phyloP scores from a whole-genome alignment of 306 rosid genomes.

The Fagus crenata region DNA sequence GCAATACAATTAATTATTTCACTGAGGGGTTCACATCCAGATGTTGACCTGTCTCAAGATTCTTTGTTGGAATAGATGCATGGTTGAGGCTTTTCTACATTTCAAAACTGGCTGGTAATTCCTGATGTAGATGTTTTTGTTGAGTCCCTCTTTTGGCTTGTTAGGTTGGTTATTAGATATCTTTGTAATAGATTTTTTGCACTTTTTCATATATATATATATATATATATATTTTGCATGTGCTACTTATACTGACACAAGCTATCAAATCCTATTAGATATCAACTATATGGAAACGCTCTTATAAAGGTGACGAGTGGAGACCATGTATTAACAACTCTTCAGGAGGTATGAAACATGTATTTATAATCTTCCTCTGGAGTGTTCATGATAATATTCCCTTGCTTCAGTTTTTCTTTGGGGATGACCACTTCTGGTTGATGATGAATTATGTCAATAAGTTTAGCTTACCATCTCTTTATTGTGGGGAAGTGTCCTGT shows the following conservation, averaged over 20 bases:
- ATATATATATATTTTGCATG: background rate
- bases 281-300: constrained; percentile 83
- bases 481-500: background rate
- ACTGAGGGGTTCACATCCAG: background rate
- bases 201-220: background rate
- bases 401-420: background rate
- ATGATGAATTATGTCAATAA: background rate
- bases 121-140: background rate
- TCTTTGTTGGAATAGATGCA: background rate
- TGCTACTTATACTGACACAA: constrained; percentile 31
- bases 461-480: background rate
- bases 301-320: constrained; percentile 75
- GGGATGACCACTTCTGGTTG: background rate
- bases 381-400: background rate
- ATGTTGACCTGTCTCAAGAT: constrained; percentile 6
- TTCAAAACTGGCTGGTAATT: background rate
- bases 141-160: constrained; percentile 25
- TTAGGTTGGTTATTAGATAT: constrained; percentile 15
- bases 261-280: constrained; percentile 51
- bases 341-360: constrained; percentile 54
- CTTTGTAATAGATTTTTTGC: constrained; percentile 12
- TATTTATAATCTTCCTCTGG: background rate
- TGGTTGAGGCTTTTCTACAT: background rate
- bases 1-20: background rate
- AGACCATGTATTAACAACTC: constrained; percentile 69